Evolutionary conservation across 2,329 filamentous ascomycete species (phyloP).

Genomic region (Coniochaeta hoffmannii): DNA sequence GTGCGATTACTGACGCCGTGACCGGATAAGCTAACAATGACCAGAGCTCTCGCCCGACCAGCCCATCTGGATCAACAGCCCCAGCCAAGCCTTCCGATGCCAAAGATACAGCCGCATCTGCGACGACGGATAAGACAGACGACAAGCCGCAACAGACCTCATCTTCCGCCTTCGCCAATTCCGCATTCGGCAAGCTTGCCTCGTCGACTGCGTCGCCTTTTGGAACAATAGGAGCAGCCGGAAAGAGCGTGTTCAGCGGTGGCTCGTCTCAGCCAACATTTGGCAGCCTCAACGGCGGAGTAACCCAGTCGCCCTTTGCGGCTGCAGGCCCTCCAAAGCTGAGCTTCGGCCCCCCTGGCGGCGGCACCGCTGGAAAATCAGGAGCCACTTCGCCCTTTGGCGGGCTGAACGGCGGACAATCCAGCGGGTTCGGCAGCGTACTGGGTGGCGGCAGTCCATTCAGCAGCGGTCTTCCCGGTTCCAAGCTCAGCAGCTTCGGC

Average conservation of each 20-base stretch:
- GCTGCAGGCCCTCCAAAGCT: slow-evolving; percentile 32
- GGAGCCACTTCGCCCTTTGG: slow-evolving; percentile 39
- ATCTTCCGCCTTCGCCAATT: slow-evolving; percentile 57
- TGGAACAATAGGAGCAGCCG: slow-evolving; percentile 40
- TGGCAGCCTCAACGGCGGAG: background rate
- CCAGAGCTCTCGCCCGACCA: slow-evolving; percentile 12
- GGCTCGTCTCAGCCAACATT: background rate
- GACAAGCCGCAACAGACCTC: slow-evolving; percentile 33
- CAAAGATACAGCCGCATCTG: slow-evolving; percentile 4
- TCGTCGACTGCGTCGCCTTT: slow-evolving; percentile 57
- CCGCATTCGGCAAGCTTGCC: slow-evolving; percentile 60
- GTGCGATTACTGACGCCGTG: background rate
- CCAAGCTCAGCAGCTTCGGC: slow-evolving; percentile 61
- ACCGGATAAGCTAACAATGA: slow-evolving; percentile 1
- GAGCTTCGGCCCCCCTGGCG: slow-evolving; percentile 34
- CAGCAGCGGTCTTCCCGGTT: slow-evolving; percentile 28
- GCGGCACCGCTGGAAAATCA: slow-evolving; percentile 20
- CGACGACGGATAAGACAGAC: slow-evolving; percentile 14
- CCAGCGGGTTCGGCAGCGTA: slow-evolving; percentile 23
- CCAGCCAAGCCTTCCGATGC: slow-evolving; percentile 6
- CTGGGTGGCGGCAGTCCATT: slow-evolving; percentile 38
- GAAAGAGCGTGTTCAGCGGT: slow-evolving; percentile 42
- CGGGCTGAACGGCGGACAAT: slow-evolving; percentile 25
- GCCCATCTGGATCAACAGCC: slow-evolving; percentile 12
- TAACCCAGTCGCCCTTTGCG: slow-evolving; percentile 24